These are phyloP conservation scores for Russula emetica DNA, from an alignment of 768 basidiomycete species.

Conservation along the genomic window DNA sequence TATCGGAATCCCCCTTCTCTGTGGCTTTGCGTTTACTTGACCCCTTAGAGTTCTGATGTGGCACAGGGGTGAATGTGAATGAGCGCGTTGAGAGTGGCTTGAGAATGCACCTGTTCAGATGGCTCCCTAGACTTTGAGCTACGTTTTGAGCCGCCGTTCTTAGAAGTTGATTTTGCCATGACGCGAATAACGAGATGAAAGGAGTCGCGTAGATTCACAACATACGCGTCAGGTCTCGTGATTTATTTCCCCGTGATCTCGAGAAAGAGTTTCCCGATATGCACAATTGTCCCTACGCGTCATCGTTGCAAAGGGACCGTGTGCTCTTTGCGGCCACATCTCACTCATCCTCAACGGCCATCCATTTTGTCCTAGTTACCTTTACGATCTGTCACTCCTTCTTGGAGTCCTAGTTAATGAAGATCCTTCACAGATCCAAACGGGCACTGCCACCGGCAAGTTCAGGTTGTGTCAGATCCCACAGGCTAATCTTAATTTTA, in stretches of 20 bases:
- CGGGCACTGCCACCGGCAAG: constrained; percentile 73
- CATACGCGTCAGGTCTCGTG: constrained; percentile 10
- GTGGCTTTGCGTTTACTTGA: constrained; percentile 11
- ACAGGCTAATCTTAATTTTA: constrained; percentile 25
- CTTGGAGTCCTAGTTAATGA: constrained; percentile 67
- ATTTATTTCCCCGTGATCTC: constrained; percentile 2
- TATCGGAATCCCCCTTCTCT: constrained; percentile 2
- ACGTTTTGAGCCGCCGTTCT: not conserved
- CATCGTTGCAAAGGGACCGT: constrained; percentile 7
- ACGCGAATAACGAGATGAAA: not conserved
- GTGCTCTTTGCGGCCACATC: constrained; percentile 15
- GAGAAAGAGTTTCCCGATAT: constrained; percentile 22
- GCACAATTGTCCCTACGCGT: constrained; percentile 17
- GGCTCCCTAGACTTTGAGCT: constrained; percentile 2
- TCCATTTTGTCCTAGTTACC: not conserved
- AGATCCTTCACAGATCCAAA: constrained; percentile 83
- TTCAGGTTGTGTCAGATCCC: constrained; percentile 28
- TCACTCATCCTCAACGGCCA: constrained; percentile 10
- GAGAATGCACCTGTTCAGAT: constrained; percentile 1
- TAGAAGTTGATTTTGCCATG: not conserved
- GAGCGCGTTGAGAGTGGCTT: not conserved
- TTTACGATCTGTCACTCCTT: constrained; percentile 25
- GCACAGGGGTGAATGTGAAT: not conserved
- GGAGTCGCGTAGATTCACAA: not conserved
- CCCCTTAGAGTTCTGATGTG: constrained; percentile 4